Evolutionary conservation across 2,329 filamentous ascomycete species (phyloP), one percentile per base, ranked within the genome.

Genomic region (Lachnellula subtilissima): DNA sequence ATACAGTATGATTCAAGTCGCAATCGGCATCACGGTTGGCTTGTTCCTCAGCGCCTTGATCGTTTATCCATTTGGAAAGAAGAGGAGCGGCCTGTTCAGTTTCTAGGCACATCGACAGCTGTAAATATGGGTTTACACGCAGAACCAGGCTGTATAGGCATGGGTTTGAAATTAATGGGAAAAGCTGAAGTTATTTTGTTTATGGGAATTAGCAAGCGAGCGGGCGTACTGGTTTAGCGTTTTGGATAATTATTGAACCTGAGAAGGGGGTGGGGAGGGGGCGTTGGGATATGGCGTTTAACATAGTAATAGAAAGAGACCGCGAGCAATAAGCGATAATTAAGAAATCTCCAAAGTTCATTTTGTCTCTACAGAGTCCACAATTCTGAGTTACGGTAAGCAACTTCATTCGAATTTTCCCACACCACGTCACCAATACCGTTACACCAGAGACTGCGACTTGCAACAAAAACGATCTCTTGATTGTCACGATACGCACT

Each of bases 1-100:
- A 9, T 71, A 69, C 51, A 69, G 65, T 32, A 73, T 75, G 71
- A 71, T 75, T 28, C 70, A 74, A 57, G 65, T 75, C 37, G 72
- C 72, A 3, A 73, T 75, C 52, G 73, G 72, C n/a, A 74, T 74
- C 17, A 74, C 72, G 12, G 72, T 74, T 32, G 73, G 73, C 3
- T 57, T 75, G 22, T 75, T 74, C 54, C 65, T 73, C 11, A 71
- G 71, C 51, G 70, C 71, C 5, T 62, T 75, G 23, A 66, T 74
- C 40, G 68, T 75, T 4, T 75, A 75, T 62, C 73, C 73, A 5
- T 63, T 74, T 45, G 72, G 73, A 28, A 75, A 75, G 61, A 69
- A 71, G 50, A 67, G 73, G 37, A 72, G 71, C 55, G 73, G 72
- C 1, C 59, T 75, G 46, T 75, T 75, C 48, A 72, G 69, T 55